Evolutionary conservation across 2,329 filamentous ascomycete species (phyloP).

Genomic region (Hypoxylon sp.): DNA sequence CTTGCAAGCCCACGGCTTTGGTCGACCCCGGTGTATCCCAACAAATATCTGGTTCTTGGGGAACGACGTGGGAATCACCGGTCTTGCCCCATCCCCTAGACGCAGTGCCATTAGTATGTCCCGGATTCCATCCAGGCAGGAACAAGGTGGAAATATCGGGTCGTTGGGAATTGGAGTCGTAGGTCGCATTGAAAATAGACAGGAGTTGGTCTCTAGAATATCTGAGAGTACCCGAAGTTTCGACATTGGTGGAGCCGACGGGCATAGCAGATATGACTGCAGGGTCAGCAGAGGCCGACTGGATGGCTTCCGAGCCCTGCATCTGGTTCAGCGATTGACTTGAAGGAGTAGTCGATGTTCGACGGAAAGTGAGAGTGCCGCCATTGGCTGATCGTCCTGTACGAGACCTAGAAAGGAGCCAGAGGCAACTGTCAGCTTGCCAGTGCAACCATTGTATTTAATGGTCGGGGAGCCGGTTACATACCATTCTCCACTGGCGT

Average conservation of each 20-base stretch:
- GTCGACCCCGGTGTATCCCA: slow-evolving; percentile 84
- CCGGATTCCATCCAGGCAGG: slow-evolving; percentile 84
- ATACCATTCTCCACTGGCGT: slow-evolving; percentile 80
- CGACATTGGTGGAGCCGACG: slow-evolving; percentile 65
- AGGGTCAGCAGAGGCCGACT: slow-evolving; percentile 60
- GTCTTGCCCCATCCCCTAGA: slow-evolving; percentile 82
- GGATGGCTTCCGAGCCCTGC: slow-evolving; percentile 54
- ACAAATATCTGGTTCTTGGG: slow-evolving; percentile 89
- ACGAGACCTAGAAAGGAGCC: slow-evolving; percentile 64
- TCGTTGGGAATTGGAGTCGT: slow-evolving; percentile 64
- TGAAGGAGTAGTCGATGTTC: slow-evolving; percentile 70
- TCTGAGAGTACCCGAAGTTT: slow-evolving; percentile 67
- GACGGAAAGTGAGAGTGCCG: slow-evolving; percentile 75
- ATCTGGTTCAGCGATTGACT: slow-evolving; percentile 60
- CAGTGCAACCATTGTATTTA: slow-evolving; percentile 46
- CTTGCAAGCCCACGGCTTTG: slow-evolving; percentile 79
- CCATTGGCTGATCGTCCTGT: slow-evolving; percentile 72
- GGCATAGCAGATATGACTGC: slow-evolving; percentile 70
- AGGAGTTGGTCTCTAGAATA: slow-evolving; percentile 87
- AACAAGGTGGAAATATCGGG: slow-evolving; percentile 78
- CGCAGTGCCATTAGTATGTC: slow-evolving; percentile 74
- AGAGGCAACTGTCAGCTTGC: slow-evolving; percentile 29
- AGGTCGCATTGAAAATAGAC: slow-evolving; percentile 72
- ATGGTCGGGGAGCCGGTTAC: slow-evolving; percentile 54
- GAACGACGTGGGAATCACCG: slow-evolving; percentile 79